Conservation (phyloP, 768 basidiomycete species). For the Tulasnella sp. region DNA sequence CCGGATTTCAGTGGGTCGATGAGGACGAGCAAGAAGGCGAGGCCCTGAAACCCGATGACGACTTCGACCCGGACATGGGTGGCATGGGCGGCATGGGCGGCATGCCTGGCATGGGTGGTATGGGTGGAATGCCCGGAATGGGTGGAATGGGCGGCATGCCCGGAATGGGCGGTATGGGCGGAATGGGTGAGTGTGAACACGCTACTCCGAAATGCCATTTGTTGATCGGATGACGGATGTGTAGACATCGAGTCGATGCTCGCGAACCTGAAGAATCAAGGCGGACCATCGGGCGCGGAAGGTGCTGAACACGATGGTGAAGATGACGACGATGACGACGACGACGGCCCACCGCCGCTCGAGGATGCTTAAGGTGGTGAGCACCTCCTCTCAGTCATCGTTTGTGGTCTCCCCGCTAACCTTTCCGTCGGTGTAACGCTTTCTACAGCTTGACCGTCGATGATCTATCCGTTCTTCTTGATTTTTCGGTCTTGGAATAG, state of each 20-base stretch:
- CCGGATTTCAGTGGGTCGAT: conserved; percentile 58
- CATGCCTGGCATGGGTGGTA: conserved; percentile 22
- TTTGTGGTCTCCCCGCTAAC: neutral
- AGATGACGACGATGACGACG: conserved; percentile 37
- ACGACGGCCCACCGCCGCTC: conserved; percentile 70
- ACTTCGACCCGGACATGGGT: conserved; percentile 26
- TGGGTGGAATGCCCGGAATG: conserved; percentile 32
- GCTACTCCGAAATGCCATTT: conserved; percentile 5
- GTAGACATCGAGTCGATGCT: conserved; percentile 26
- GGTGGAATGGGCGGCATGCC: conserved; percentile 20
- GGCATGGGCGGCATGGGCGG: conserved; percentile 21
- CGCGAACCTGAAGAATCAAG: conserved; percentile 17
- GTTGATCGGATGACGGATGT: too few relatives aligned
- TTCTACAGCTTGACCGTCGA: neutral
- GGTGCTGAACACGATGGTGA: conserved; percentile 33
- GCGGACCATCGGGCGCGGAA: conserved; percentile 17
- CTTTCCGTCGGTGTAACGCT: neutral
- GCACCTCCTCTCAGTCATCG: neutral
- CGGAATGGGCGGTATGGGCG: conserved; percentile 36
- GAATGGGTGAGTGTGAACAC: conserved; percentile 32
- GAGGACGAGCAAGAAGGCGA: conserved; percentile 89
- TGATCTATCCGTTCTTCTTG: neutral
- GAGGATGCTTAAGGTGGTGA: conserved; percentile 43
- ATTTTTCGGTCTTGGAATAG: conserved; percentile 1
- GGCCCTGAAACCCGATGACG: conserved; percentile 32